A percentile compares a stretch with the other conserved stretches of the same genome.
Conservation (phyloP, 2,329 filamentous ascomycete species). For the Alternaria ethzedia region DNA sequence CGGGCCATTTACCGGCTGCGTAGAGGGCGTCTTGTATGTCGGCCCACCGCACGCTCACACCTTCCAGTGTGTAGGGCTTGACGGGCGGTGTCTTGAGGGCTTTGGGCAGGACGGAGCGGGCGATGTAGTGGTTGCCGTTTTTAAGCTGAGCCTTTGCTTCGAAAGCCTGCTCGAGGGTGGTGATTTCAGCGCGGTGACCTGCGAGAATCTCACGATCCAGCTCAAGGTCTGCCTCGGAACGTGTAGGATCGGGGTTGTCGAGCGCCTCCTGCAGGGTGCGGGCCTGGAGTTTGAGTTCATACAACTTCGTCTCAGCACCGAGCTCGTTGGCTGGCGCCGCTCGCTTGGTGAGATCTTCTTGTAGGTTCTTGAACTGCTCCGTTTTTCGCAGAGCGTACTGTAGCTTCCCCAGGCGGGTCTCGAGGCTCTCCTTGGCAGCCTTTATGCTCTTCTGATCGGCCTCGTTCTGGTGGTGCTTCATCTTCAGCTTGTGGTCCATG, state of each 20-base stretch:
- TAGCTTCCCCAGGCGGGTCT: slow-evolving; percentile 29
- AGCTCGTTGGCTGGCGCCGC: slow-evolving; percentile 29
- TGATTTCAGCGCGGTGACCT: slow-evolving; percentile 19
- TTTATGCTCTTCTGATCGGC: slow-evolving; percentile 33
- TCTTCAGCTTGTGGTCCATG: slow-evolving; percentile 29
- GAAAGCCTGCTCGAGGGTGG: slow-evolving; percentile 31
- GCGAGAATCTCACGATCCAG: slow-evolving; percentile 18
- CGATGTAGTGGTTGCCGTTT: slow-evolving; percentile 25
- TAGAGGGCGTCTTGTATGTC: slow-evolving; percentile 43
- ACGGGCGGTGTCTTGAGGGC: slow-evolving; percentile 22
- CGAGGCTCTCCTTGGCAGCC: slow-evolving; percentile 27
- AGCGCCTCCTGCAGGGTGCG: slow-evolving; percentile 17
- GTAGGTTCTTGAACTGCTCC: slow-evolving; percentile 28
- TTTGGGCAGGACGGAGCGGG: slow-evolving; percentile 32
- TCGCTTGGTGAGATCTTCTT: slow-evolving; percentile 16
- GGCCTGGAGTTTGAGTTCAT: slow-evolving; percentile 19
- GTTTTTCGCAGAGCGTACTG: slow-evolving; percentile 33
- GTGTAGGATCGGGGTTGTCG: slow-evolving; percentile 21
- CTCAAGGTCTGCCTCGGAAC: slow-evolving; percentile 14
- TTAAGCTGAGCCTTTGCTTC: slow-evolving; percentile 22
- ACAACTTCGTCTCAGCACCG: slow-evolving; percentile 27
- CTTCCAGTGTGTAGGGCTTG: slow-evolving; percentile 32
- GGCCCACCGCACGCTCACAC: slow-evolving; percentile 42
- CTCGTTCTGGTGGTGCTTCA: slow-evolving; percentile 35
- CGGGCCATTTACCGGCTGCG: slow-evolving; percentile 29